A percentile compares a stretch with the other conserved stretches of the same genome.
phyloP scores from a whole-genome alignment of 2,329 filamentous ascomycete genomes.

The Dactylella cylindrospora region DNA sequence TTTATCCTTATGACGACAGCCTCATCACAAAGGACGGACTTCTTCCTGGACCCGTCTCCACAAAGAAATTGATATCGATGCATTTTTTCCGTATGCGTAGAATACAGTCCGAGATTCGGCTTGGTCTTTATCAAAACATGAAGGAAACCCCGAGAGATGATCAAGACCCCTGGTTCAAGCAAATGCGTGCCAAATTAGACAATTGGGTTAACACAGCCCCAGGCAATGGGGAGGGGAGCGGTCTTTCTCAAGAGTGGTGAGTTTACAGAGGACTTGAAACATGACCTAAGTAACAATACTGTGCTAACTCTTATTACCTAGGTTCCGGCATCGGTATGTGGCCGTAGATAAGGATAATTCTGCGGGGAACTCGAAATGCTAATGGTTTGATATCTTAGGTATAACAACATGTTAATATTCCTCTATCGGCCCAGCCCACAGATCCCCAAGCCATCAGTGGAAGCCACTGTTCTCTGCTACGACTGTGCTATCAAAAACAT shows the following conservation, averaged over 20 bases:
- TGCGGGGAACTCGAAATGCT: background rate
- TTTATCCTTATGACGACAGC: conserved; percentile 76
- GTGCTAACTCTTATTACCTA: conserved; percentile 50
- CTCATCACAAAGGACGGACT: conserved; percentile 79
- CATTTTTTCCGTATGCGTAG: conserved; percentile 92
- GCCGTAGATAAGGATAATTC: too few relatives aligned
- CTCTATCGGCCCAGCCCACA: conserved; percentile 90
- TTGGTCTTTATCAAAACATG: conserved; percentile 83
- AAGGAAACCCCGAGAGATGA: conserved; percentile 74
- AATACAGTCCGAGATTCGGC: conserved; percentile 81
- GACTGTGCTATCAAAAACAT: conserved; percentile 81
- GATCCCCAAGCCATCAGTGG: conserved; percentile 76
- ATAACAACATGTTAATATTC: conserved; percentile 85
- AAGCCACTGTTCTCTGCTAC: conserved; percentile 79
- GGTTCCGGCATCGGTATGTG: conserved; percentile 59
- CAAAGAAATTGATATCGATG: conserved; percentile 84
- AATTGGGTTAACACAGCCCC: conserved; percentile 78
- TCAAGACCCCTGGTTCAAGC: conserved; percentile 79
- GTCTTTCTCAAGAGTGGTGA: conserved; percentile 79
- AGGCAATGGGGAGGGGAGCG: conserved; percentile 66
- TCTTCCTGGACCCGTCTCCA: conserved; percentile 65
- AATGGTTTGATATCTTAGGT: conserved; percentile 55
- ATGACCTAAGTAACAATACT: conserved; percentile 14
- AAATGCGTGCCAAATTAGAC: conserved; percentile 76
- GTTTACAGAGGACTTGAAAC: conserved; percentile 49